These are phyloP conservation scores for Chaetomium sp. DNA, from an alignment of 2,329 filamentous ascomycete species.

Conservation along the genomic window DNA sequence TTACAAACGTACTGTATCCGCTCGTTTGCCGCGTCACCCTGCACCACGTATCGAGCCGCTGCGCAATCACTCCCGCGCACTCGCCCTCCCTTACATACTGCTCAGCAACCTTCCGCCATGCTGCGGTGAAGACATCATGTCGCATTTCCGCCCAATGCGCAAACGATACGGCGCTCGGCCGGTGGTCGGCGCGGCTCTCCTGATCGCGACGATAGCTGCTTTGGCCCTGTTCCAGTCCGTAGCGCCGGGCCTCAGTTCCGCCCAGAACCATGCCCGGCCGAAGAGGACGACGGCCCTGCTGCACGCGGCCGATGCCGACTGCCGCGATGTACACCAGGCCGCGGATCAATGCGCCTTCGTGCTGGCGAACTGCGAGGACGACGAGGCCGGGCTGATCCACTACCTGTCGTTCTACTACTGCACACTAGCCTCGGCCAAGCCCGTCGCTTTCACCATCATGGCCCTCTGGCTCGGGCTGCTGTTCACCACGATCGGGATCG, in stretches of 20 bases:
- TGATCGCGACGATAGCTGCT: slow-evolving; percentile 41
- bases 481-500: slow-evolving; percentile 95
- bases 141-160: slow-evolving; percentile 26
- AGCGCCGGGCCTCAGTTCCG: slow-evolving; percentile 1
- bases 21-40: too few relatives aligned
- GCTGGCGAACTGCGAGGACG: slow-evolving; percentile 71
- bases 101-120: slow-evolving; percentile 1
- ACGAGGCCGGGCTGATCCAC: slow-evolving; percentile 81
- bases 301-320: slow-evolving; percentile 42
- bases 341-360: slow-evolving; percentile 84
- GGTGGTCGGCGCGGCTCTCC: slow-evolving; percentile 41
- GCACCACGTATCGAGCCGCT: too few relatives aligned
- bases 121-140: slow-evolving; percentile 23
- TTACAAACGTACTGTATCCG: too few relatives aligned
- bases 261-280: neutral
- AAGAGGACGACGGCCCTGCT: neutral
- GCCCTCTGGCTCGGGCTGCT: slow-evolving; percentile 79
- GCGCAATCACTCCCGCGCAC: neutral
- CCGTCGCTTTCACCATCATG: slow-evolving; percentile 72
- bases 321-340: slow-evolving; percentile 70
- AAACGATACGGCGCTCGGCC: slow-evolving; percentile 40
- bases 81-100: neutral
- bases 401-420: slow-evolving; percentile 94
- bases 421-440: slow-evolving; percentile 58
- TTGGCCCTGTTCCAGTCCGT: slow-evolving; percentile 35